phyloP scores from a whole-genome alignment of 305 asterid genomes.

The Fraxinus floribunda region DNA sequence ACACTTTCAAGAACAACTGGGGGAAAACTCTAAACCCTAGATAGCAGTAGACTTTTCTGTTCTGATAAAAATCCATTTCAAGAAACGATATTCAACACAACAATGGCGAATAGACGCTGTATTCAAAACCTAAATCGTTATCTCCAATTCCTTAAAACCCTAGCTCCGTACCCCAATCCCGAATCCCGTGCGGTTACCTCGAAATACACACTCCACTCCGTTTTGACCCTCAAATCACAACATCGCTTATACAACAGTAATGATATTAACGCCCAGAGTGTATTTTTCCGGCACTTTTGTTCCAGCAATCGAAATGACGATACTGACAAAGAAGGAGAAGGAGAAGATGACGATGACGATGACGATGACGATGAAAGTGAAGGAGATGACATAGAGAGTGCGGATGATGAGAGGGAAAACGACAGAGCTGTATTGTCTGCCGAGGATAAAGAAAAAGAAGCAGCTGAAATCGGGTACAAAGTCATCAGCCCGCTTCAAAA shows the following conservation, averaged over 20 bases:
- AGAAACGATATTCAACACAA: conserved; percentile 17
- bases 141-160: conserved; percentile 35
- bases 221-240: conserved; percentile 18
- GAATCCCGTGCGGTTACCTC: conserved; percentile 25
- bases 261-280: conserved; percentile 9
- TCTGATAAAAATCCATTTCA: not conserved
- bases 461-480: conserved; percentile 76
- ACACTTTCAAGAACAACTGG: not conserved
- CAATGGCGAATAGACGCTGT: conserved; percentile 79
- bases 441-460: conserved; percentile 61
- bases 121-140: conserved; percentile 42
- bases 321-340: conserved; percentile 26
- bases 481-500: conserved; percentile 65
- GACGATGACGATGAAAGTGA: conserved; percentile 33
- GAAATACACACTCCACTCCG: conserved; percentile 24
- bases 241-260: conserved; percentile 18
- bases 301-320: conserved; percentile 28
- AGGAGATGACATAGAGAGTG: conserved; percentile 23
- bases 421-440: conserved; percentile 39
- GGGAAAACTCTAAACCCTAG: not conserved
- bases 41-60: not conserved
- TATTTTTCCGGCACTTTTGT: conserved; percentile 35
- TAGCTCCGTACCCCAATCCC: conserved; percentile 28
- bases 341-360: conserved; percentile 38
- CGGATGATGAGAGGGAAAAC: not conserved